Evolutionary conservation across 1,284 basidiomycete species (phyloP).

Genomic region (Ganoderma lucidum): DNA sequence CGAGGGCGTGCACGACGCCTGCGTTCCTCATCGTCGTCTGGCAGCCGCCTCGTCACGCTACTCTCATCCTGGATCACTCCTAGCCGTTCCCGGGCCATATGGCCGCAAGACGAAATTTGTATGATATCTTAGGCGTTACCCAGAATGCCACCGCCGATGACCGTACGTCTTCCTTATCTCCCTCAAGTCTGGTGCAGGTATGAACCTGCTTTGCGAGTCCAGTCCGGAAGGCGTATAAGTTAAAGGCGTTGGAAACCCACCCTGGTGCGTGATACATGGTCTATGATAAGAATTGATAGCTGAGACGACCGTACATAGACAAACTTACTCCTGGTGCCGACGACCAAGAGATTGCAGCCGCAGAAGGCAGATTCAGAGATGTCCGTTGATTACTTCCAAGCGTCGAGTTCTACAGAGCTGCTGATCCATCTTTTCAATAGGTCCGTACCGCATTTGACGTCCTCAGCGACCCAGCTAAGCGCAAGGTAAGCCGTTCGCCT

Average conservation of each 20-base stretch:
- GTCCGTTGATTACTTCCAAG: constrained; percentile 32
- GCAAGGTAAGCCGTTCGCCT: constrained; percentile 54
- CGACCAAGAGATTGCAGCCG: constrained; percentile 40
- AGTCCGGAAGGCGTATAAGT: constrained; percentile 73
- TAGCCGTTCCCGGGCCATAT: constrained; percentile 35
- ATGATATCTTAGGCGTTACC: constrained; percentile 43
- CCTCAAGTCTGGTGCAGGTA: constrained; percentile 4
- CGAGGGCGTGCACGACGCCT: constrained; percentile 15
- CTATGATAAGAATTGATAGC: not conserved
- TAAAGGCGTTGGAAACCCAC: constrained; percentile 64
- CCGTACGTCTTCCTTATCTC: constrained; percentile 30
- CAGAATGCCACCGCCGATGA: constrained; percentile 43
- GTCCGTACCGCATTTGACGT: constrained; percentile 64
- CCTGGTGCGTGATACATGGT: constrained; percentile 51
- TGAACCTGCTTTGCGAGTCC: constrained; percentile 11
- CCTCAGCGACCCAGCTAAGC: constrained; percentile 62
- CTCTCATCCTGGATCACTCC: constrained; percentile 31
- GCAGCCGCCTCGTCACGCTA: constrained; percentile 22
- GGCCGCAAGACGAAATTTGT: constrained; percentile 39
- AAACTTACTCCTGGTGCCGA: constrained; percentile 43
- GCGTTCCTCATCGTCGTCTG: constrained; percentile 27
- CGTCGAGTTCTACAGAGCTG: not conserved
- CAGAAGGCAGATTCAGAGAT: constrained; percentile 43
- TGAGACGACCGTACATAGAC: constrained; percentile 31
- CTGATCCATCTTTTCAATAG: constrained; percentile 39